phyloP scores from a whole-genome alignment of 139 green algal species.

The Tetraselmis chui region DNA sequence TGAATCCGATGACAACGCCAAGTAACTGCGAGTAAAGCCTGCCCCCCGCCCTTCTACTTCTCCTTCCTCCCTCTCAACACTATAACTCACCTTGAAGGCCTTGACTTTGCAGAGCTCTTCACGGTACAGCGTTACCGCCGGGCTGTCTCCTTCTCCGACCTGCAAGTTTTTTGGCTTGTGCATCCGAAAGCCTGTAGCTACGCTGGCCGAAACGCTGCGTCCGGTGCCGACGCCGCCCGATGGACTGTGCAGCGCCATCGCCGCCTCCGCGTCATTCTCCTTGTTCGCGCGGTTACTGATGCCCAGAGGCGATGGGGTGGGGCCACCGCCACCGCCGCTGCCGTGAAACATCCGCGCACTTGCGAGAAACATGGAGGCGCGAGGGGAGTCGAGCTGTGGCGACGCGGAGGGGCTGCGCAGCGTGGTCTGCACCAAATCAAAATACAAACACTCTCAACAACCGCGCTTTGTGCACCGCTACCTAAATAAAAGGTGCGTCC shows the following conservation, averaged over 20 bases:
- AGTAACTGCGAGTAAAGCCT: too few species aligned
- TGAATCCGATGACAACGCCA: too few species aligned
- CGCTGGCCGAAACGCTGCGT: background rate
- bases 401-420: background rate
- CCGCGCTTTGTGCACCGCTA: too few species aligned
- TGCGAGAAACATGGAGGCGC: background rate
- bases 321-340: too few species aligned
- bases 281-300: background rate
- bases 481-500: too few species aligned
- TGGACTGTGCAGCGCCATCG: background rate
- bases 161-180: background rate
- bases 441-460: too few species aligned
- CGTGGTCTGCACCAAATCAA: background rate
- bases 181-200: background rate
- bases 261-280: background rate
- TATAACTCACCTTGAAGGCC: background rate
- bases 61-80: background rate
- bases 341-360: background rate
- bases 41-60: background rate
- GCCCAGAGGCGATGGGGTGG: background rate
- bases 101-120: background rate
- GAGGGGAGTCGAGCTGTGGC: background rate
- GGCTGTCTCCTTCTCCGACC: background rate
- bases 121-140: background rate
- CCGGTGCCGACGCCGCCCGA: too few species aligned